Percentiles rank a stretch among this genome's conserved stretches.
These are phyloP conservation scores for Xylaria sp. DNA, from an alignment of 2,329 filamentous ascomycete species.

Conservation along the genomic window DNA sequence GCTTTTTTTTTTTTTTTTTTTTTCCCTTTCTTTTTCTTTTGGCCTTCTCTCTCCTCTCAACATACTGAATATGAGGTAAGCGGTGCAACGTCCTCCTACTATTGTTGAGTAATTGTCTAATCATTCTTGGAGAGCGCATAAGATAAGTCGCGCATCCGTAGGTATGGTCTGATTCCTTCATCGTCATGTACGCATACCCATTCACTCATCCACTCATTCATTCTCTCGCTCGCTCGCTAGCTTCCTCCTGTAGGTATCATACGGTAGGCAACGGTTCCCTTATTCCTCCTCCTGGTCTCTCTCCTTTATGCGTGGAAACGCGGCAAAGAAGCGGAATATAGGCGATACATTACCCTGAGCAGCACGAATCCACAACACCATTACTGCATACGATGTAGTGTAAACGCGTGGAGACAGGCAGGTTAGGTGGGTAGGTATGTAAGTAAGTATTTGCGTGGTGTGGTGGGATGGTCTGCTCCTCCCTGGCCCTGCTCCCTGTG, in stretches of 20 bases:
- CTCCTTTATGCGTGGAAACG: slow-evolving; percentile 9
- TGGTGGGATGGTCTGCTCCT: slow-evolving; percentile 25
- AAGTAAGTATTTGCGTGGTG: slow-evolving; percentile 19
- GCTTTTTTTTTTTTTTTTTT: background rate
- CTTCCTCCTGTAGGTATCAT: background rate
- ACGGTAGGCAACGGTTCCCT: background rate
- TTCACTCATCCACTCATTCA: too few species aligned
- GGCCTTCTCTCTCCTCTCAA: background rate
- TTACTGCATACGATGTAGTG: slow-evolving; percentile 21
- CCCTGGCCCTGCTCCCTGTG: background rate
- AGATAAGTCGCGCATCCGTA: background rate
- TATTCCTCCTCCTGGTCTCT: background rate
- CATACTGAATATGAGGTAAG: background rate
- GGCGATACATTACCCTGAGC: slow-evolving; percentile 28
- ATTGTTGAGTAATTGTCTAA: background rate
- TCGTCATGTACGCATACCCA: too few species aligned
- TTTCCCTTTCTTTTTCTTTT: background rate
- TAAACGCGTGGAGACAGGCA: slow-evolving; percentile 18
- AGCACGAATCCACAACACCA: background rate
- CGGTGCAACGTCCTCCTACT: background rate
- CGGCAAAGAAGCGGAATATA: slow-evolving; percentile 26
- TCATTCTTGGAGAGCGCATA: too few species aligned
- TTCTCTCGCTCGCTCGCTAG: background rate
- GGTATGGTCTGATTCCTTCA: background rate
- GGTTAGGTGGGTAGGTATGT: too few species aligned